Conservation (phyloP, 2,329 filamentous ascomycete species). For the Sporothrix pseudoabietina region DNA sequence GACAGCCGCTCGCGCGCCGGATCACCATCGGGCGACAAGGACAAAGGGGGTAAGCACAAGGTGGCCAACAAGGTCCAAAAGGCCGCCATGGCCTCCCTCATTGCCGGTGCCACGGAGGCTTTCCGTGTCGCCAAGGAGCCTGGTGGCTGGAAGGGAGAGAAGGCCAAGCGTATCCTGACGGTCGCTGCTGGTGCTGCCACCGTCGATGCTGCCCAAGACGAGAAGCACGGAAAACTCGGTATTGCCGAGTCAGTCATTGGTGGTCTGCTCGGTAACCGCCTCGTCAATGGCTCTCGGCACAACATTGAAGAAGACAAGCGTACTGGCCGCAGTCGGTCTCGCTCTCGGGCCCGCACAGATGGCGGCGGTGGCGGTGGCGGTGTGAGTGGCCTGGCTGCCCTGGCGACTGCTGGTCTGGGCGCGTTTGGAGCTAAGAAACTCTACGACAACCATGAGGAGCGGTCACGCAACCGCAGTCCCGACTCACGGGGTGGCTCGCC, state of each 20-base stretch:
- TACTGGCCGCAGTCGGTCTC: slow-evolving; percentile 68
- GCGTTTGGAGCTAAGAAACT: slow-evolving; percentile 65
- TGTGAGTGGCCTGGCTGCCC: slow-evolving; percentile 59
- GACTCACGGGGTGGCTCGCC: slow-evolving; percentile 54
- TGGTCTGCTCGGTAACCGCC: slow-evolving; percentile 80
- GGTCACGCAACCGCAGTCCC: slow-evolving; percentile 57
- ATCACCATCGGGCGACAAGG: slow-evolving; percentile 52
- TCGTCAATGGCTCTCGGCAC: slow-evolving; percentile 77
- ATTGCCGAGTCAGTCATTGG: slow-evolving; percentile 85
- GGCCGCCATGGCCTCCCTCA: slow-evolving; percentile 85
- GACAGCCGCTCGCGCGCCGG: slow-evolving; percentile 50
- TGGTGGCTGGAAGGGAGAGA: slow-evolving; percentile 85
- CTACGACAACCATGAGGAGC: slow-evolving; percentile 50
- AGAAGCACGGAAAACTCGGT: slow-evolving; percentile 77
- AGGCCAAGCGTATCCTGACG: slow-evolving; percentile 88
- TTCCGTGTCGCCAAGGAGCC: slow-evolving; percentile 88
- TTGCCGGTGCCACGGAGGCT: slow-evolving; percentile 88
- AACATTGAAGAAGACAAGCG: slow-evolving; percentile 63
- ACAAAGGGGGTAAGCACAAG: slow-evolving; percentile 50
- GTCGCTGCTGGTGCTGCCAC: slow-evolving; percentile 84
- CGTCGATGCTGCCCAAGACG: slow-evolving; percentile 75
- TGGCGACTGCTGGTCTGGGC: slow-evolving; percentile 64
- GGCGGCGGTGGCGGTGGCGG: slow-evolving; percentile 47
- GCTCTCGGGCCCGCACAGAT: slow-evolving; percentile 59
- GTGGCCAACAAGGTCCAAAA: slow-evolving; percentile 69